A percentile compares a stretch with the other conserved stretches of the same genome.
phyloP scores from a whole-genome alignment of 805 yeast genomes.

The Komagataella mondaviorum region DNA sequence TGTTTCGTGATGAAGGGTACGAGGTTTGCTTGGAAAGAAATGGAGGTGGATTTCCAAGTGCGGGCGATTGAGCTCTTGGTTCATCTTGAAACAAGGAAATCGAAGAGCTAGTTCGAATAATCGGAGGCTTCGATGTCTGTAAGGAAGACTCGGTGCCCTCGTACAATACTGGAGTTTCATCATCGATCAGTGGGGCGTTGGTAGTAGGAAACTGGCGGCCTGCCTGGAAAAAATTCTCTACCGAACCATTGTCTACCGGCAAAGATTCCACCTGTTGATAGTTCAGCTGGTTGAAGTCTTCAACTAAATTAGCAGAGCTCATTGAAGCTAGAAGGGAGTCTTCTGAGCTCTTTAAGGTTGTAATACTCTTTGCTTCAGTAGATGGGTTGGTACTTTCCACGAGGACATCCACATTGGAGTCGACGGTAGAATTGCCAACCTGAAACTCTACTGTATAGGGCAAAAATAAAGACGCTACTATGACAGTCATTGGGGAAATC shows the following conservation, averaged over 20 bases:
- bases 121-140: background rate
- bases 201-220: background rate
- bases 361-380: background rate
- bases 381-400: background rate
- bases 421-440: slow-evolving; percentile 11
- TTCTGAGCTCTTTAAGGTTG: background rate
- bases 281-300: background rate
- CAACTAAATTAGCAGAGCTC: background rate
- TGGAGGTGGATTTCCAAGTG: background rate
- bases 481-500: slow-evolving; percentile 37
- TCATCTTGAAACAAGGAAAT: background rate
- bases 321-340: background rate
- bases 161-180: background rate
- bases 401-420: background rate
- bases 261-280: background rate
- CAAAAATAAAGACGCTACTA: slow-evolving; percentile 57
- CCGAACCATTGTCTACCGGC: background rate
- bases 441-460: slow-evolving; percentile 69
- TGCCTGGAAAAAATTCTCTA: background rate
- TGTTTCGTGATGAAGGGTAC: background rate
- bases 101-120: background rate
- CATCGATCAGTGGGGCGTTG: background rate
- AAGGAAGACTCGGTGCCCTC: background rate
- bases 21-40: background rate
- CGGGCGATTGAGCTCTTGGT: background rate